phyloP scores from a whole-genome alignment of 1,284 basidiomycete genomes.

The Entoloma clypeatum region DNA sequence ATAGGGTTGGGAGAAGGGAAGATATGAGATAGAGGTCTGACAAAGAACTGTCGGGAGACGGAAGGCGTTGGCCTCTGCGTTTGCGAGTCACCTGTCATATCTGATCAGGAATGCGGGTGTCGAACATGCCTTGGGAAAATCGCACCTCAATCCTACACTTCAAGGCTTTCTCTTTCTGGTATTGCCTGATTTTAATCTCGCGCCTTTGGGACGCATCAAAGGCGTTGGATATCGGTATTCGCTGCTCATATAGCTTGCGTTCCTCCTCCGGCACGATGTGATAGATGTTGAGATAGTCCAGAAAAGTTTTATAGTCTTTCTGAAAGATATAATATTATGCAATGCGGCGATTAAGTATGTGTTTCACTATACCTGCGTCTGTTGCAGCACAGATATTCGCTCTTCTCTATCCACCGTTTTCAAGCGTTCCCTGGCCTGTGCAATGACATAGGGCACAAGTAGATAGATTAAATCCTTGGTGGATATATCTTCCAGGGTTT shows the following conservation, averaged over 20 bases:
- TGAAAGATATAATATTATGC: slow-evolving; percentile 30
- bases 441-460: slow-evolving; percentile 67
- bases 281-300: slow-evolving; percentile 62
- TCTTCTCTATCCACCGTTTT: slow-evolving; percentile 55
- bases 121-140: slow-evolving; percentile 6
- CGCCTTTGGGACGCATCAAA: slow-evolving; percentile 69
- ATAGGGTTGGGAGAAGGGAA: slow-evolving; percentile 48
- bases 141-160: slow-evolving; percentile 64
- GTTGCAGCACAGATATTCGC: slow-evolving; percentile 52
- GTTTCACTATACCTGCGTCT: slow-evolving; percentile 64
- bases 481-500: slow-evolving; percentile 79
- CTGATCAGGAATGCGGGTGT: background rate
- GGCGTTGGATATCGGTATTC: slow-evolving; percentile 43
- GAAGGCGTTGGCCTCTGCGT: slow-evolving; percentile 40
- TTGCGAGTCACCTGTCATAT: slow-evolving; percentile 47
- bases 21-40: slow-evolving; percentile 59
- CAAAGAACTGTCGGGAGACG: slow-evolving; percentile 30
- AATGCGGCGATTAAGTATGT: slow-evolving; percentile 6
- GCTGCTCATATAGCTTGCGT: slow-evolving; percentile 47
- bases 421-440: slow-evolving; percentile 71
- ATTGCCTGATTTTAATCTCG: slow-evolving; percentile 87
- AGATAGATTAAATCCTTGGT: slow-evolving; percentile 81
- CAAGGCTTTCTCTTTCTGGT: slow-evolving; percentile 79
- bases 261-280: slow-evolving; percentile 65
- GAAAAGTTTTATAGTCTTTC: slow-evolving; percentile 57